Conservation (phyloP, 257 asterid genomes). For the Solanum ossicruentum region DNA sequence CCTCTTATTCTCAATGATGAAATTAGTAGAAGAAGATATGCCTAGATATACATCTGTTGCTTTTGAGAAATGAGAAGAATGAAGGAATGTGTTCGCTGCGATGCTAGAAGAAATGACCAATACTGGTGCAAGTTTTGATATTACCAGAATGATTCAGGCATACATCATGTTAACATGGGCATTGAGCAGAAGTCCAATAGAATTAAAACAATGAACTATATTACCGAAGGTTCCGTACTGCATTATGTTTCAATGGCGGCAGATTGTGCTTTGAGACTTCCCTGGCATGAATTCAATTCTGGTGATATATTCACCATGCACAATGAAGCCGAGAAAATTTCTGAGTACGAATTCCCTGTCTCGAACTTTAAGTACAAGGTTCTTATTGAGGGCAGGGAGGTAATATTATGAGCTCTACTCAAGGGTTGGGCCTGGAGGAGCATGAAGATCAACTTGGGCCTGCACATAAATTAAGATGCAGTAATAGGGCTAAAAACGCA, state of each 20-base stretch:
- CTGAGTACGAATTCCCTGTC: neutral
- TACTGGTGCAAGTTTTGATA: neutral
- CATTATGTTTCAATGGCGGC: neutral
- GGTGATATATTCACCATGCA: neutral
- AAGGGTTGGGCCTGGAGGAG: neutral
- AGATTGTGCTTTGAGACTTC: neutral
- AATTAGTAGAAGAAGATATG: neutral
- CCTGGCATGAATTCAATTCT: neutral
- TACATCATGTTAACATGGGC: neutral
- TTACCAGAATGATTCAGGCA: neutral
- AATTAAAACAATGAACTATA: neutral
- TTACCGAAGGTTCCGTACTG: neutral
- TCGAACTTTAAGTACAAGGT: neutral
- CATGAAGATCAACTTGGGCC: neutral
- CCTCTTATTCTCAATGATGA: neutral
- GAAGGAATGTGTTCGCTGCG: neutral
- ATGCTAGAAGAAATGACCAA: neutral
- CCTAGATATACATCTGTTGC: neutral
- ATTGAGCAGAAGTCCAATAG: neutral
- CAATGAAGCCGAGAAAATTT: neutral
- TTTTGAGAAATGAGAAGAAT: neutral
- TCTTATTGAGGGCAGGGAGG: neutral
- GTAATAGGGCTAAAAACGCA: neutral
- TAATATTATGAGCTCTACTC: neutral
- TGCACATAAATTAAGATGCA: neutral